Evolutionary conservation across 345 rosid species (phyloP).

Genomic region (Populus deltoides): DNA sequence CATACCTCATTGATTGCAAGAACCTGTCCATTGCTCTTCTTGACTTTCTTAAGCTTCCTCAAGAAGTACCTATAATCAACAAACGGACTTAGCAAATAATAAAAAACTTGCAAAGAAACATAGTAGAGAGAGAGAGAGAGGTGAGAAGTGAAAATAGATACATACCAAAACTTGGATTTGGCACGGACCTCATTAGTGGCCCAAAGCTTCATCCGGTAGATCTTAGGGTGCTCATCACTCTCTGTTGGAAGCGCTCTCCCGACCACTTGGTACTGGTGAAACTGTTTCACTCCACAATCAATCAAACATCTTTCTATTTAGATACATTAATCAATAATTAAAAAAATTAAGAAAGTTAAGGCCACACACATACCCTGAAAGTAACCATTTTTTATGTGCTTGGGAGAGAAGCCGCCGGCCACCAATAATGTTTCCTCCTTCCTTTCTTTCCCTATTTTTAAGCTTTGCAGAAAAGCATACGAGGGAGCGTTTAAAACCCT

Average conservation of each 20-base stretch:
- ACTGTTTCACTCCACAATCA: slow-evolving; percentile 25
- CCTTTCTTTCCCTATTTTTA: not conserved
- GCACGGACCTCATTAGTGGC: slow-evolving; percentile 67
- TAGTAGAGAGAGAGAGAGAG: not conserved
- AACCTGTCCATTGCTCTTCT: slow-evolving; percentile 55
- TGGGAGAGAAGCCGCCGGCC: not conserved
- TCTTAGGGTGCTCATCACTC: slow-evolving; percentile 51
- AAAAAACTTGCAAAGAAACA: not conserved
- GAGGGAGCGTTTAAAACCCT: not conserved
- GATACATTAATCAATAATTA: not conserved
- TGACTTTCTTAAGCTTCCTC: slow-evolving; percentile 55
- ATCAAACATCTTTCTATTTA: not conserved
- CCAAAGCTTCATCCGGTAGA: slow-evolving; percentile 60
- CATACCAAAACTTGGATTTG: slow-evolving; percentile 63
- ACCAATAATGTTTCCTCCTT: not conserved
- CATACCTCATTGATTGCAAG: slow-evolving; percentile 56
- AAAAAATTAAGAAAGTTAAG: not conserved
- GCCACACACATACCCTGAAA: not conserved
- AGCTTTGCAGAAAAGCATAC: not conserved
- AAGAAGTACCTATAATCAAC: slow-evolving; percentile 38
- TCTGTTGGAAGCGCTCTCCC: slow-evolving; percentile 67
- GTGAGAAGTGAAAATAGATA: not conserved
- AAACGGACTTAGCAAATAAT: not conserved
- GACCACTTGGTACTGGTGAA: slow-evolving; percentile 67
- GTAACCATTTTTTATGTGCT: not conserved